These are phyloP conservation scores for Trypanosoma platydactyli DNA, from an alignment of 208 protist species.

Conservation along the genomic window DNA sequence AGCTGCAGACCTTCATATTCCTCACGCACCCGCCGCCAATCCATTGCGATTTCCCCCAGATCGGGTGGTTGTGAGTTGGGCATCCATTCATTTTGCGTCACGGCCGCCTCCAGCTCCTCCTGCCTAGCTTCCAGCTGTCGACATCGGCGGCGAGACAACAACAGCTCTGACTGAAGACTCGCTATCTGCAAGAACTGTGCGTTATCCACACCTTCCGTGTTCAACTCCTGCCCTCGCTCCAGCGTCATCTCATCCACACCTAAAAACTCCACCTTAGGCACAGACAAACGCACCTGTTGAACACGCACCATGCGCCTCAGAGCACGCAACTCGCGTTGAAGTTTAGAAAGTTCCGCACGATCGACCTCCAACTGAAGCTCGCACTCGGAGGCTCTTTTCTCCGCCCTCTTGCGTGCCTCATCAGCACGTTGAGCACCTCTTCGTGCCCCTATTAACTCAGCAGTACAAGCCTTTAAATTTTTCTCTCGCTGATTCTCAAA, in stretches of 20 bases:
- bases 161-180: slow-evolving; percentile 54
- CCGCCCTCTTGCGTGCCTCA: slow-evolving; percentile 38
- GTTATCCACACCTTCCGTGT: slow-evolving; percentile 36
- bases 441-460: slow-evolving; percentile 46
- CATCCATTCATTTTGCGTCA: slow-evolving; percentile 28
- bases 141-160: slow-evolving; percentile 40
- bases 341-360: slow-evolving; percentile 7
- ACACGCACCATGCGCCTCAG: slow-evolving; percentile 28
- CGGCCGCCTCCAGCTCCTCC: slow-evolving; percentile 29
- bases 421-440: slow-evolving; percentile 35
- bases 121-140: slow-evolving; percentile 43
- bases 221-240: neutral
- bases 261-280: neutral
- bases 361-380: slow-evolving; percentile 33
- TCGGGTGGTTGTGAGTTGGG: slow-evolving; percentile 17
- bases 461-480: slow-evolving; percentile 19
- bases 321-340: slow-evolving; percentile 33
- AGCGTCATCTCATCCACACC: neutral
- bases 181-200: slow-evolving; percentile 58
- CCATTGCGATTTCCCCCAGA: slow-evolving; percentile 16
- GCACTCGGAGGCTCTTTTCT: slow-evolving; percentile 28
- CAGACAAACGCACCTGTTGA: neutral
- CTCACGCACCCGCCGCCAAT: slow-evolving; percentile 15
- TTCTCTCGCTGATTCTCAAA: slow-evolving; percentile 46
- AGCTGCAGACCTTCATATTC: slow-evolving; percentile 25